Evolutionary conservation across 495 filamentous ascomycete genomes (phyloP), one percentile per base, ranked within the genome.

Genomic region (Paragyromitra xinjiangensis): DNA sequence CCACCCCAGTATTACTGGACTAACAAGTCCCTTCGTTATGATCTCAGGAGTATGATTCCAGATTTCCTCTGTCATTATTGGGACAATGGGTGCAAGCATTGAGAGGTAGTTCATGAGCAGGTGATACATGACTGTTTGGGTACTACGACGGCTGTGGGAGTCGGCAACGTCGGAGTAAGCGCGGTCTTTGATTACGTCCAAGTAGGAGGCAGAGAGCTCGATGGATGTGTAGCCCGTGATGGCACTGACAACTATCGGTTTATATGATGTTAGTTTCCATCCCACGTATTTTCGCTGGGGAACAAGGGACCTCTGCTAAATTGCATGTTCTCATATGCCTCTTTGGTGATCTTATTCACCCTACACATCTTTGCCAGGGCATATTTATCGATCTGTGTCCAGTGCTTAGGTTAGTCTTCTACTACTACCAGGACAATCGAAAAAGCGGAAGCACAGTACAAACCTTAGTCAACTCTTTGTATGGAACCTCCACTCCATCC

Each of bases 191-290:
- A 94, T 85, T 0, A 91, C 88, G 82, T 98, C 95, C 64, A 98
- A 89, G 84, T 98, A 98, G 82, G 98, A 97, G 0, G 95, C 89
- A 0, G 94, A 98, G 29, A 99, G 88, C 75, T 97, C 92, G 22
- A 86, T 88, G 71, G 89, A 90, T 74, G 96, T 85, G 90, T 94
- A 98, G 72, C 86, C 87, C 83, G 94, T 94, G 77, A 98, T 85
- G 6, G 86, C 84, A 66, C 85, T 88, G 8, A 92, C 86, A 48
- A 58, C 77, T 79, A 19, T 6, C 51, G 40, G 6, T 72, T 75
- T 61, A 9, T 8, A 16, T 40, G 1, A 12, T 34, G 34, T 77
- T 40, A 58, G 59, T 26, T 22, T 24, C 6, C 48, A 19, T 1
- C 6, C 24, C n/a, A 29, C 26, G 2, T 6, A 19, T 6, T 51